Base-by-base conservation (phyloP, 129 eudicot species). In the Helianthus annuus region DNA sequence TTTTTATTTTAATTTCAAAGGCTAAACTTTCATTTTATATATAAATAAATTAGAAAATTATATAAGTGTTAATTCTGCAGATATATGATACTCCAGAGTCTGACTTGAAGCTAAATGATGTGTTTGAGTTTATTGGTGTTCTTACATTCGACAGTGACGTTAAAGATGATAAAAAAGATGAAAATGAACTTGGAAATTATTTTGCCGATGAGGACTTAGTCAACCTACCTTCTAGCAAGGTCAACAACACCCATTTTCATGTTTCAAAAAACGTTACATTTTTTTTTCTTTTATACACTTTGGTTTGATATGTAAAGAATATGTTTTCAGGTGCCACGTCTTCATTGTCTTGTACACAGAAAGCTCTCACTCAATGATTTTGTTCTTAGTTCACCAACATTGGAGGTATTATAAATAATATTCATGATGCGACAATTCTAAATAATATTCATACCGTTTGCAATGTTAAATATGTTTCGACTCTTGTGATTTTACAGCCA, bases 81-180 rank as follows among this genome's bases (percentile, higher is more conserved):
- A 83, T 95, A 72, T 95, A 95, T 40, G 94, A 91, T 77, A 66
- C 90, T 42, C 91, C 87, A n/a, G 97, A 90, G 64, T 77, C 89
- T 67, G 95, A 88, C 70, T 74, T 95, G 80, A 90, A 90, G 83
- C 89, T 95, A 45, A 90, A 95, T 81, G 97, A 88, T 46, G 91
- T 95, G 74, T 84, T 84, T 85, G 99, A 95, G 88, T 95, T 95
- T 80, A 85, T 95, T 67, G 99, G 99, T 29, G 86, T 95, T 66
- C 87, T 90, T 72, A 81, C 87, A 70, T 86, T 77, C 68, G 97
- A 95, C 72, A 77, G 82, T 4, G 92, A 95, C 67, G 69, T 75
- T 76, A 51, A 82, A 22, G 46, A 42, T 24, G 32, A 13, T 57
- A 64, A 14, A 59, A 79, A 68, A 70, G 85, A 68, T 48, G 77